Conservation (phyloP, 2,329 filamentous ascomycete species). For the Diplodia mutila region DNA sequence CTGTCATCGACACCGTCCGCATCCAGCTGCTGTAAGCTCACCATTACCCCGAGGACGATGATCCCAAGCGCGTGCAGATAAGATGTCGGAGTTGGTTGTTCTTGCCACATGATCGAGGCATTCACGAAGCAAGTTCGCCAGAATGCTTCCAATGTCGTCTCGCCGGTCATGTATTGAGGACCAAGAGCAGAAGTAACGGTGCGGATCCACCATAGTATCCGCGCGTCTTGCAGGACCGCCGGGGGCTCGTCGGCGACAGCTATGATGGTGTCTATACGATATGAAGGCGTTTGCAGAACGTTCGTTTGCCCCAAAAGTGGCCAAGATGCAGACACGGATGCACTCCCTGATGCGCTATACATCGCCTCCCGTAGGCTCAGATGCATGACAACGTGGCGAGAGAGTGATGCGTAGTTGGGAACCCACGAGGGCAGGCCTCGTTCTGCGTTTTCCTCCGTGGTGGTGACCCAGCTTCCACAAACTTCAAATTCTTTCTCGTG, state of each 20-base stretch:
- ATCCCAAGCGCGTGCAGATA: not conserved
- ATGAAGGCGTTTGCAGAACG: not conserved
- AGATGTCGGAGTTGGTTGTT: not conserved
- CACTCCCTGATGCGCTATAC: not conserved
- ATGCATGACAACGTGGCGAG: not conserved
- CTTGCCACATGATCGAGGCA: not conserved
- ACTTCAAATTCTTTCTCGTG: conserved; percentile 29
- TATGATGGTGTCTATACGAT: not conserved
- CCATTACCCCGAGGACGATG: not conserved
- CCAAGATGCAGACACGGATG: not conserved
- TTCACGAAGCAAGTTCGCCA: not conserved
- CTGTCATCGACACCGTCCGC: not conserved
- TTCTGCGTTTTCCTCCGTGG: not conserved
- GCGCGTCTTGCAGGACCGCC: not conserved
- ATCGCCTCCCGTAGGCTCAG: not conserved
- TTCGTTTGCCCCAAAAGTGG: not conserved
- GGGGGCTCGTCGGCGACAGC: not conserved
- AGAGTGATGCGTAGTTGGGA: conserved; percentile 27
- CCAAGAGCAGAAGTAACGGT: not conserved
- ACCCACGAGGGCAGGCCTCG: conserved; percentile 31
- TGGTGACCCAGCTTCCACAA: conserved; percentile 30
- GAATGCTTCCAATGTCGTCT: not conserved
- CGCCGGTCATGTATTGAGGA: not conserved
- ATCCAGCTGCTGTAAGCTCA: not conserved
- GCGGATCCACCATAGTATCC: not conserved